Evolutionary conservation across 805 yeast genomes (phyloP).

Genomic region (Metschnikowia vanudenii): DNA sequence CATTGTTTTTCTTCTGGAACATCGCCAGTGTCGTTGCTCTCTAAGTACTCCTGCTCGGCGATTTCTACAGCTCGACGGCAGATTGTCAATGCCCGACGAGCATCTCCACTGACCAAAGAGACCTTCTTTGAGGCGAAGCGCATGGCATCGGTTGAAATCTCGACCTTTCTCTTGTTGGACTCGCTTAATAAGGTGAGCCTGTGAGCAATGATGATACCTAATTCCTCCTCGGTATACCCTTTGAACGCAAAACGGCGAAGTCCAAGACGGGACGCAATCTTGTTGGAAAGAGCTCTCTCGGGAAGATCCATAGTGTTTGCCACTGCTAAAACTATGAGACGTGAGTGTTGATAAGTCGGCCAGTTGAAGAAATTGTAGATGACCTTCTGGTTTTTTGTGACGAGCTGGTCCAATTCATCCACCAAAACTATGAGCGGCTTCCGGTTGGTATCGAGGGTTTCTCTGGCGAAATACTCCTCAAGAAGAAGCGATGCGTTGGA

Average conservation of each 20-base stretch:
- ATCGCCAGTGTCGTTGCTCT: slow-evolving; percentile 24
- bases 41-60: slow-evolving; percentile 63
- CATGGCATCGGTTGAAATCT: slow-evolving; percentile 67
- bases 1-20: slow-evolving; percentile 31
- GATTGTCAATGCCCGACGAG: slow-evolving; percentile 84
- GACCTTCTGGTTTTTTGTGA: slow-evolving; percentile 75
- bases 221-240: slow-evolving; percentile 80
- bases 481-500: slow-evolving; percentile 63
- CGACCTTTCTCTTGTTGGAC: slow-evolving; percentile 41
- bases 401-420: slow-evolving; percentile 93
- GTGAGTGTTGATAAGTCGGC: slow-evolving; percentile 84
- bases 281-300: slow-evolving; percentile 81
- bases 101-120: slow-evolving; percentile 97
- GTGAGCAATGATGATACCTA: slow-evolving; percentile 69
- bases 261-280: slow-evolving; percentile 89
- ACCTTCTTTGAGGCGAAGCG: slow-evolving; percentile 92
- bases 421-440: slow-evolving; percentile 71
- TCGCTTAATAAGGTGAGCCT: slow-evolving; percentile 52
- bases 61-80: slow-evolving; percentile 87
- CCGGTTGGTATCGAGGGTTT: slow-evolving; percentile 21
- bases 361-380: slow-evolving; percentile 97
- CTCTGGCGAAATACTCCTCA: slow-evolving; percentile 58
- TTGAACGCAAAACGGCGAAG: slow-evolving; percentile 81
- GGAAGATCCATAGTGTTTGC: slow-evolving; percentile 98
- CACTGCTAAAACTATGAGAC: slow-evolving; percentile 83